Evolutionary conservation across 768 basidiomycete genomes (phyloP).

Genomic region (Podaxis sp.): DNA sequence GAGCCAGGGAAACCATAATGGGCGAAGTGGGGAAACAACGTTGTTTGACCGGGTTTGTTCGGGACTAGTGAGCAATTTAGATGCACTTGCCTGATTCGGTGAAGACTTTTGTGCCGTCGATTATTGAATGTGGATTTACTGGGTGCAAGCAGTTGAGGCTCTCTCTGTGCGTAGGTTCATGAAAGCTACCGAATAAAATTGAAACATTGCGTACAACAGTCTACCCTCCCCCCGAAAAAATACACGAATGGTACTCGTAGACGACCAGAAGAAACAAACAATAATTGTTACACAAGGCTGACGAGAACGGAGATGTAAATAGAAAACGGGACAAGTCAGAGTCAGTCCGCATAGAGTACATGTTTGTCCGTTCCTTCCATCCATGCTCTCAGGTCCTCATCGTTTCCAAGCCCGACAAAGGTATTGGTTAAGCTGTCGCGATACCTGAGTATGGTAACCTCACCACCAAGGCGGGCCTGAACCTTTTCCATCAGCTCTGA

Average conservation of each 20-base stretch:
- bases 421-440: slow-evolving; percentile 66
- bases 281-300: slow-evolving; percentile 8
- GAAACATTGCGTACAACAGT: slow-evolving; percentile 5
- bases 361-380: slow-evolving; percentile 77
- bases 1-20: slow-evolving; percentile 65
- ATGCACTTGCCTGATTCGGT: not conserved
- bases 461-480: slow-evolving; percentile 75
- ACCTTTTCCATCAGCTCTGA: slow-evolving; percentile 90
- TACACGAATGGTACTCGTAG: slow-evolving; percentile 7
- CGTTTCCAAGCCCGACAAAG: slow-evolving; percentile 58
- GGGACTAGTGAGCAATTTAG: slow-evolving; percentile 10
- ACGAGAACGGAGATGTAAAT: not conserved
- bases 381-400: slow-evolving; percentile 68
- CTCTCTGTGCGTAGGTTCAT: too few relatives aligned
- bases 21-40: slow-evolving; percentile 4
- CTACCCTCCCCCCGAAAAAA: not conserved
- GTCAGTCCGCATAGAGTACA: slow-evolving; percentile 74
- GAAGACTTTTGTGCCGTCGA: not conserved
- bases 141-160: too few relatives aligned
- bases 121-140: not conserved
- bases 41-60: slow-evolving; percentile 31
- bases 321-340: not conserved
- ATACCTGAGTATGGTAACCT: slow-evolving; percentile 65
- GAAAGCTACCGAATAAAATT: not conserved
- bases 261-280: not conserved